phyloP scores from a whole-genome alignment of 108 stramenopile genomes.

The Cyclotella choctawhatcheeana region DNA sequence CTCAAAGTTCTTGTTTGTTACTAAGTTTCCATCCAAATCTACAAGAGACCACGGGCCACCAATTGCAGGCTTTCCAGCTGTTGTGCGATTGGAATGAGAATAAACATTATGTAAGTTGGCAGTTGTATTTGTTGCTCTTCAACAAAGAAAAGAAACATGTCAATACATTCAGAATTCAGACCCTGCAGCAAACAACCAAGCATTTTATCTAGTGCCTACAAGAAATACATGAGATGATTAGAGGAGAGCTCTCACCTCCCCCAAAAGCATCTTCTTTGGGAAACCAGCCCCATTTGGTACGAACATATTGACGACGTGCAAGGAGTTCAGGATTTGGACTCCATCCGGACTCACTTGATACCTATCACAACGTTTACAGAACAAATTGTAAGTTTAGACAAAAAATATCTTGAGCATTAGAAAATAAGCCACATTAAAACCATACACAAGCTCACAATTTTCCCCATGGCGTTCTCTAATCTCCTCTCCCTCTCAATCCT shows the following conservation, averaged over 20 bases:
- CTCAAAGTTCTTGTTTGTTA: conserved; percentile 81
- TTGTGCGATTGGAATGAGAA: background rate
- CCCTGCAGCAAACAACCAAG: too few species aligned
- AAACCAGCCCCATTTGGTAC: conserved; percentile 86
- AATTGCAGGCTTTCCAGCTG: conserved; percentile 92
- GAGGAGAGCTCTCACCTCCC: conserved; percentile 68
- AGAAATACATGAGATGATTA: background rate
- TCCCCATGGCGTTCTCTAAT: conserved; percentile 89
- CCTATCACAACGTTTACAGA: too few species aligned
- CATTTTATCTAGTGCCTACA: background rate
- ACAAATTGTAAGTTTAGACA: too few species aligned
- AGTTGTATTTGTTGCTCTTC: too few species aligned
- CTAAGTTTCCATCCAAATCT: conserved; percentile 87
- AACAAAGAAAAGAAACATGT: background rate
- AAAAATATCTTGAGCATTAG: background rate
- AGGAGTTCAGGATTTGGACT: conserved; percentile 85
- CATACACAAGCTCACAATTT: conserved; percentile 66
- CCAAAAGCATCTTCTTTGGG: conserved; percentile 89
- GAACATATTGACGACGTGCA: conserved; percentile 82
- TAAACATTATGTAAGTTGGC: too few species aligned
- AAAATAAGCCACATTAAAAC: conserved; percentile 8
- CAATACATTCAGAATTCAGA: too few species aligned
- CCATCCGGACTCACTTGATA: conserved; percentile 89
- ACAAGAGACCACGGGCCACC: conserved; percentile 90
- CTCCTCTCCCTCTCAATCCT: conserved; percentile 87